Conservation (phyloP, 805 yeast species). For the Candida lessepsii region DNA sequence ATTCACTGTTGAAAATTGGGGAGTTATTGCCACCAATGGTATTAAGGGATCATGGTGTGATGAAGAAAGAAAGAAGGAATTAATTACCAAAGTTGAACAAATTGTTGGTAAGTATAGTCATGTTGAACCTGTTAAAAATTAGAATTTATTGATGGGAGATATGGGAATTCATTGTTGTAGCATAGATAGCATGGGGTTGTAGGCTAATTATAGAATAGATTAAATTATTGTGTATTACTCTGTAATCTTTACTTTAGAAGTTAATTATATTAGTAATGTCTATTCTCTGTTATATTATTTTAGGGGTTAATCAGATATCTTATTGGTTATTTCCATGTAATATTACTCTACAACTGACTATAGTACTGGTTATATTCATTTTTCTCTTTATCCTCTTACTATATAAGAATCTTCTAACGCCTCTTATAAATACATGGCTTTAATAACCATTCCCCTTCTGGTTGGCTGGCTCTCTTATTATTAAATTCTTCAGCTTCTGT, state of each 20-base stretch:
- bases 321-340: too few relatives aligned
- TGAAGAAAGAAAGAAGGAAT: conserved; percentile 51
- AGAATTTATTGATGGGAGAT: too few relatives aligned
- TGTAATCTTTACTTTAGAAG: too few relatives aligned
- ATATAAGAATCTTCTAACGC: conserved; percentile 39
- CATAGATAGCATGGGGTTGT: too few relatives aligned
- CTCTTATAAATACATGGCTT: conserved; percentile 97
- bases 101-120: conserved; percentile 38
- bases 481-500: conserved; percentile 60
- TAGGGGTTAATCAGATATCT: too few relatives aligned
- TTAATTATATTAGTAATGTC: too few relatives aligned
- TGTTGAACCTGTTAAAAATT: too few relatives aligned
- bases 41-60: conserved; percentile 74
- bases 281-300: too few relatives aligned
- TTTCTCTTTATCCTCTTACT: neutral
- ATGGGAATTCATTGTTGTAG: too few relatives aligned
- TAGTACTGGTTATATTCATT: too few relatives aligned
- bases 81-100: conserved; percentile 44
- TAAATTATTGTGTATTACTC: too few relatives aligned
- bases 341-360: neutral
- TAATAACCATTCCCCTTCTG: conserved; percentile 86
- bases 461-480: conserved; percentile 47
- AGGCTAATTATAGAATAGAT: too few relatives aligned
- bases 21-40: conserved; percentile 58
- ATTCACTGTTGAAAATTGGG: conserved; percentile 62